phyloP scores from a whole-genome alignment of 1,139 yeast species.

The Ogataea hybrid region DNA sequence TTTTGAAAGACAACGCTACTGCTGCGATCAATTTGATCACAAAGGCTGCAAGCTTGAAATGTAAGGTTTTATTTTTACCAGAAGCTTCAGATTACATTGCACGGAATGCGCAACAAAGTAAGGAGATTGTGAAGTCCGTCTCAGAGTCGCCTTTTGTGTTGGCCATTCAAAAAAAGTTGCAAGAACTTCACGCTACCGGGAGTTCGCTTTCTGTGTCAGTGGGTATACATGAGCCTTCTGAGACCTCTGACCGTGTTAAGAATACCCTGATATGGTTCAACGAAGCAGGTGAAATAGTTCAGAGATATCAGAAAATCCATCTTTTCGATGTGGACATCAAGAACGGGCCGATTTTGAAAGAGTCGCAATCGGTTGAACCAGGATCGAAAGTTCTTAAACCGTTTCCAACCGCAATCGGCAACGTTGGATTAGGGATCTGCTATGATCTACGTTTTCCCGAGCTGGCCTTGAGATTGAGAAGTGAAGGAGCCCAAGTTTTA shows the following conservation, averaged over 20 bases:
- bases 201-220: conserved; percentile 49
- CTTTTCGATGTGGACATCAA: conserved; percentile 84
- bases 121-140: conserved; percentile 52
- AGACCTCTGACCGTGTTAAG: conserved; percentile 45
- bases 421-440: conserved; percentile 74
- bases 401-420: conserved; percentile 58
- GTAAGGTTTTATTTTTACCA: conserved; percentile 74
- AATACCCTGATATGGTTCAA: conserved; percentile 75
- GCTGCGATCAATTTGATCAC: conserved; percentile 56
- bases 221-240: conserved; percentile 79
- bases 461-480: conserved; percentile 59
- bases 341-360: conserved; percentile 71
- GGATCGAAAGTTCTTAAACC: conserved; percentile 60
- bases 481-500: conserved; percentile 72
- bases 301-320: conserved; percentile 81
- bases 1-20: conserved; percentile 55
- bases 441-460: conserved; percentile 92
- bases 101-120: conserved; percentile 63
- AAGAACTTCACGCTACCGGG: conserved; percentile 34
- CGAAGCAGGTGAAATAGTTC: conserved; percentile 57
- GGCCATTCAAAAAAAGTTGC: conserved; percentile 49
- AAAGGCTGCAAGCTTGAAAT: conserved; percentile 59
- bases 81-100: conserved; percentile 93
- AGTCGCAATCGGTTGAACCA: conserved; percentile 78
- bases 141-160: conserved; percentile 47